These are phyloP conservation scores for Sclerotiophoma versabilis DNA, from an alignment of 2,329 filamentous ascomycete genomes.

Conservation along the genomic window DNA sequence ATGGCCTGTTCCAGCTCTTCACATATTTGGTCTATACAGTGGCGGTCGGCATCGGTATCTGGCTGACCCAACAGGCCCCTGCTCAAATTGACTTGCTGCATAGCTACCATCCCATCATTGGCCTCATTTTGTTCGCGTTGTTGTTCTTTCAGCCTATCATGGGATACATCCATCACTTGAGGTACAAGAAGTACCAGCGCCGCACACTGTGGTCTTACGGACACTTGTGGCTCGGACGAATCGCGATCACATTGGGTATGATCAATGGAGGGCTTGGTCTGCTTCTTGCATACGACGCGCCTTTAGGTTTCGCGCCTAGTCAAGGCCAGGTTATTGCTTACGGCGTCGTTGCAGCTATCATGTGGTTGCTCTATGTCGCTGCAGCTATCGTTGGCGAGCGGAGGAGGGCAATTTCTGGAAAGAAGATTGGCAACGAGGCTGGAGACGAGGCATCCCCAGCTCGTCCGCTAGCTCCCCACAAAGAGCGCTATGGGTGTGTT, in stretches of 20 bases:
- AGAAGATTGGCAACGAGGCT: conserved; percentile 16
- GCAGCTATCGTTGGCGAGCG: conserved; percentile 40
- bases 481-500: conserved; percentile 13
- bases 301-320: conserved; percentile 33
- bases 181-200: conserved; percentile 55
- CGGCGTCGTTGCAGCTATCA: conserved; percentile 41
- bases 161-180: conserved; percentile 59
- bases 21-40: conserved; percentile 57
- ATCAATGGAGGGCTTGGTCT: conserved; percentile 65
- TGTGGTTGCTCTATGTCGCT: conserved; percentile 45
- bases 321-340: conserved; percentile 42
- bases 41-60: conserved; percentile 61
- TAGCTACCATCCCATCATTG: conserved; percentile 61
- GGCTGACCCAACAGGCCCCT: conserved; percentile 51
- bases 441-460: not conserved
- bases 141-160: conserved; percentile 63
- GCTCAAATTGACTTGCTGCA: conserved; percentile 25
- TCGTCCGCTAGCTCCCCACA: conserved; percentile 3
- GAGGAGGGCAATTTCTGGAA: conserved; percentile 22
- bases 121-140: conserved; percentile 57
- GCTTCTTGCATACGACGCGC: conserved; percentile 39
- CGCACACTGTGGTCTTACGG: conserved; percentile 56
- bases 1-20: conserved; percentile 57
- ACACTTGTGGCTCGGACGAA: conserved; percentile 63
- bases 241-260: conserved; percentile 59